Percentiles rank a stretch among this genome's conserved stretches.
phyloP scores from a whole-genome alignment of 1,284 basidiomycete species.

The Ceratobasidium sp. region DNA sequence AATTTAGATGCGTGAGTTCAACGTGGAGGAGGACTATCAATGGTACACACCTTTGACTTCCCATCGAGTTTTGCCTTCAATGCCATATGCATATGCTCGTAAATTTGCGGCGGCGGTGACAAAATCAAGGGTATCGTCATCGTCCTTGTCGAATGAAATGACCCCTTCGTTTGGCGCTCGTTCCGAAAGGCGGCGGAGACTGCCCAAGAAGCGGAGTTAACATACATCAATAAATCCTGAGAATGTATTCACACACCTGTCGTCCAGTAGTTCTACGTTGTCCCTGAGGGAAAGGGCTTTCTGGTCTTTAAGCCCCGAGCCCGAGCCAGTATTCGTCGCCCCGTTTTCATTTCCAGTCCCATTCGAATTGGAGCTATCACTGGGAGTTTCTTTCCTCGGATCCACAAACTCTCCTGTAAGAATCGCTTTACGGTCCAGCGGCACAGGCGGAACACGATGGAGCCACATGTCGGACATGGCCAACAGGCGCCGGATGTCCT shows the following conservation, averaged over 20 bases:
- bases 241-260: slow-evolving; percentile 66
- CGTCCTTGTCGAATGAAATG: slow-evolving; percentile 97
- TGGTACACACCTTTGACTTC: slow-evolving; percentile 86
- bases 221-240: not conserved
- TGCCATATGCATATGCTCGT: slow-evolving; percentile 89
- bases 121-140: slow-evolving; percentile 96
- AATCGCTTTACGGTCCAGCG: slow-evolving; percentile 83
- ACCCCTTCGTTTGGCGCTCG: slow-evolving; percentile 80
- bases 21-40: slow-evolving; percentile 16
- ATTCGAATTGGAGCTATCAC: slow-evolving; percentile 46
- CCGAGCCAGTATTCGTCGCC: slow-evolving; percentile 3
- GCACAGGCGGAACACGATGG: slow-evolving; percentile 81
- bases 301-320: slow-evolving; percentile 79
- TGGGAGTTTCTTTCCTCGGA: slow-evolving; percentile 50
- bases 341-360: slow-evolving; percentile 47
- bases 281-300: slow-evolving; percentile 78
- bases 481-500: slow-evolving; percentile 89
- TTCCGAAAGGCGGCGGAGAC: slow-evolving; percentile 79
- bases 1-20: not conserved
- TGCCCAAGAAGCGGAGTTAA: slow-evolving; percentile 53
- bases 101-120: slow-evolving; percentile 95
- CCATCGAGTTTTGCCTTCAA: slow-evolving; percentile 91
- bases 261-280: slow-evolving; percentile 82
- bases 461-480: slow-evolving; percentile 99
- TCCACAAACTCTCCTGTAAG: slow-evolving; percentile 68